Evolutionary conservation across 2,329 filamentous ascomycete species (phyloP).

Genomic region (Remersonia thermophila): DNA sequence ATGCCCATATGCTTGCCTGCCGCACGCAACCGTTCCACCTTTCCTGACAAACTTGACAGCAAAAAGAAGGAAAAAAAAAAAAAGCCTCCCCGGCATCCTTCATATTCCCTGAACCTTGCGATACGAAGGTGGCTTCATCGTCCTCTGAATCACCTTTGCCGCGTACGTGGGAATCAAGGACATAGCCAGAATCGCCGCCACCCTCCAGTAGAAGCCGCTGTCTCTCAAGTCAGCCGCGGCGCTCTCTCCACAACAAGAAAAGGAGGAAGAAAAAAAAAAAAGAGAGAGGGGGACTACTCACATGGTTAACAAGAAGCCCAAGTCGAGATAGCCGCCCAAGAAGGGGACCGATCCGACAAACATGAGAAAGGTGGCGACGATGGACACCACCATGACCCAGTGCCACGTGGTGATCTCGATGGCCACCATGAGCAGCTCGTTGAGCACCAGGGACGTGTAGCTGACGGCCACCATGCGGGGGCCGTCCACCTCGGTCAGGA

Average conservation of each 20-base stretch:
- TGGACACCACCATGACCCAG: conserved; percentile 73
- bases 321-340: conserved; percentile 78
- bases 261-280: no score
- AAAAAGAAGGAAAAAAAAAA: no score
- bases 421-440: conserved; percentile 94
- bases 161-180: conserved; percentile 78
- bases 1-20: no score
- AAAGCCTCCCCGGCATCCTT: no score
- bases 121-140: conserved; percentile 85
- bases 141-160: conserved; percentile 71
- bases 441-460: conserved; percentile 84
- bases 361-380: conserved; percentile 70
- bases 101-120: conserved; percentile 85
- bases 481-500: conserved; percentile 68
- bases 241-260: neutral
- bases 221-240: conserved; percentile 2
- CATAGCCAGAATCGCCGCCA: conserved; percentile 65
- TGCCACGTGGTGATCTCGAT: conserved; percentile 97
- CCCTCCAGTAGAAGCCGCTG: conserved; percentile 84
- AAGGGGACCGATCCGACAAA: conserved; percentile 79
- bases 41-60: no score
- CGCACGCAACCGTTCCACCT: no score
- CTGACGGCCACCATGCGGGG: conserved; percentile 75
- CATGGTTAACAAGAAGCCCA: conserved; percentile 62
- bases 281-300: conserved; percentile 27